phyloP scores from a whole-genome alignment of 139 green algal genomes.

The Chlorella sp. region DNA sequence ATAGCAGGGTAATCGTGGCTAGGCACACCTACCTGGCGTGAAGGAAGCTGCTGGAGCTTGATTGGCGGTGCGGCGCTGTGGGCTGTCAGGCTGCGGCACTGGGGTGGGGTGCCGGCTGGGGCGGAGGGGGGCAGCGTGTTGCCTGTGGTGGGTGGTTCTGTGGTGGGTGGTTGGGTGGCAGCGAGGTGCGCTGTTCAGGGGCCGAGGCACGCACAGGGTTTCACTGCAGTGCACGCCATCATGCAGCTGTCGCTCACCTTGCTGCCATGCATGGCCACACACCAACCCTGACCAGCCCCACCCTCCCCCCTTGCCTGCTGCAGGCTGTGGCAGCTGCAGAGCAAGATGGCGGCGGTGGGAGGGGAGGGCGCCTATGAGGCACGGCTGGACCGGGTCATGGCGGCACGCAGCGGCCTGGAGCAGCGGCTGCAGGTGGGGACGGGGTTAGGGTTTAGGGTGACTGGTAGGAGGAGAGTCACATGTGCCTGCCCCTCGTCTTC shows the following conservation, averaged over 20 bases:
- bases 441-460: too few relatives aligned
- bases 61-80: too few relatives aligned
- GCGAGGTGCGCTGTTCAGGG: too few relatives aligned
- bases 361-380: slow-evolving; percentile 59
- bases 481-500: too few relatives aligned
- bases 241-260: background rate
- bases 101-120: too few relatives aligned
- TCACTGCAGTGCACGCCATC: background rate
- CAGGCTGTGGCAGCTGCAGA: slow-evolving; percentile 89
- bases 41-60: too few relatives aligned
- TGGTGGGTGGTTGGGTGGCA: background rate
- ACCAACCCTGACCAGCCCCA: background rate
- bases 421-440: slow-evolving; percentile 56
- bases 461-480: too few relatives aligned
- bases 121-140: too few relatives aligned
- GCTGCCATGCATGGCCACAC: background rate
- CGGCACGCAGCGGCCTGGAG: slow-evolving; percentile 75
- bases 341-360: slow-evolving; percentile 87
- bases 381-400: slow-evolving; percentile 72
- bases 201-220: too few relatives aligned
- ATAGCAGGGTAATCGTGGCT: too few relatives aligned
- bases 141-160: background rate
- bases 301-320: background rate
- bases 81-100: background rate
- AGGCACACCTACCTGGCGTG: too few relatives aligned